Evolutionary conservation across 108 stramenopile species (phyloP).

Genomic region (Pseudonitzschia pungens): DNA sequence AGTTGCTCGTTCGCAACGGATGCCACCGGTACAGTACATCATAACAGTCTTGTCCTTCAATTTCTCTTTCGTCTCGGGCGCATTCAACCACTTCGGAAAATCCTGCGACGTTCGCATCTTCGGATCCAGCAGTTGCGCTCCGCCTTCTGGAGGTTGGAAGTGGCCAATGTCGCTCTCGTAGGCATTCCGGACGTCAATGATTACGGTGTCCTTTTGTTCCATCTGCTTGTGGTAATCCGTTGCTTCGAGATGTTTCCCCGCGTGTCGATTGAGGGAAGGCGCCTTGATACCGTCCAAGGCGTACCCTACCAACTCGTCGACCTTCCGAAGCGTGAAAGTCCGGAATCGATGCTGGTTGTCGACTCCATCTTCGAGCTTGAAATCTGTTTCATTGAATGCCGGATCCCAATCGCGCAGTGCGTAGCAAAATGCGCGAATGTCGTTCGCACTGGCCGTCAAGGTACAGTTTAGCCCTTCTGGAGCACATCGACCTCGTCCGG

Average conservation of each 20-base stretch:
- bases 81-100: slow-evolving; percentile 80
- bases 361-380: slow-evolving; percentile 78
- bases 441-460: slow-evolving; percentile 56
- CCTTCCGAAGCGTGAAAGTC: slow-evolving; percentile 70
- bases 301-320: slow-evolving; percentile 86
- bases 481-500: slow-evolving; percentile 77
- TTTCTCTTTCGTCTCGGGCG: slow-evolving; percentile 72
- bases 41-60: slow-evolving; percentile 82
- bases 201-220: slow-evolving; percentile 76
- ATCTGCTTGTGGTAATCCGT: slow-evolving; percentile 80
- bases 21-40: slow-evolving; percentile 89
- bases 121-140: slow-evolving; percentile 83
- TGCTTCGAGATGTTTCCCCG: slow-evolving; percentile 81
- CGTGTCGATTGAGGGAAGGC: slow-evolving; percentile 62
- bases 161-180: slow-evolving; percentile 77
- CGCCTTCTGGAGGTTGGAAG: slow-evolving; percentile 73
- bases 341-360: slow-evolving; percentile 69
- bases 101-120: slow-evolving; percentile 87
- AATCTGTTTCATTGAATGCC: slow-evolving; percentile 75
- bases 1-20: slow-evolving; percentile 88
- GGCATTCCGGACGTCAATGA: slow-evolving; percentile 75
- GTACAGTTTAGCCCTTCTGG: slow-evolving; percentile 91
- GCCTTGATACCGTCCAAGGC: slow-evolving; percentile 75
- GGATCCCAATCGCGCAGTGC: slow-evolving; percentile 57
- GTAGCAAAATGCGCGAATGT: slow-evolving; percentile 60